Evolutionary conservation across 805 yeast species (phyloP), one percentile per base, ranked within the genome.

Genomic region (Starmerella asiatica): DNA sequence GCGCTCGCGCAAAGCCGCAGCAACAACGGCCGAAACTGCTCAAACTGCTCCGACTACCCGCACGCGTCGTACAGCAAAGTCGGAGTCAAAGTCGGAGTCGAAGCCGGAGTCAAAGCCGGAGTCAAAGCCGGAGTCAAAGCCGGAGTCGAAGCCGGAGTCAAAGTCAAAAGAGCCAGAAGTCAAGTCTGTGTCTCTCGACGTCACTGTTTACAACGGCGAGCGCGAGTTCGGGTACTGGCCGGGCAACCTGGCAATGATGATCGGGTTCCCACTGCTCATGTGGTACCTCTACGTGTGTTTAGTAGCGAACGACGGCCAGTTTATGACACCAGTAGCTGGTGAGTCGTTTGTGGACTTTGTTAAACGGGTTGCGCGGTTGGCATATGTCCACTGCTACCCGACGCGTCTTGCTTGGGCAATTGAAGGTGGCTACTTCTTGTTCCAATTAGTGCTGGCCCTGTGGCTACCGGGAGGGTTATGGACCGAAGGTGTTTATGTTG

Each of bases 221-320:
- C 40, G 34, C 17, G 97, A 91, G 52, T 91, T 88, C 56, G 98
- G 98, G 37, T 97, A 97, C 0, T 79, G 93, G 20, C 60, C 68
- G 5, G 98, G 98, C 42, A 94, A 84, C 36, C 42, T 77, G 17
- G 88, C 86, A 5, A 88, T 91, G 97, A 73, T 88, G 76, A 56
- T 73, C 33, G 93, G 94, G 3, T 91, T 91, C 64, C 98, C 98
- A 6, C 56, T 78, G 34, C 67, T 91, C 55, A 91, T 91, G 98
- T 83, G 79, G 69, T 91, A 91, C 63, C 79, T 91, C 91, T 88
- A 94, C 93, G 76, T 88, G 39, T 71, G 84, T 53, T 88, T 91
- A 37, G 71, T 73, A 46, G 85, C 79, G 59, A 83, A 84, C 61
- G 65, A 65, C 47, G 94, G 94, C 1, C 55, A 64, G 36, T 68